These are phyloP conservation scores for Allium sativum DNA, from an alignment of 106 monocot genomes.

Conservation along the genomic window DNA sequence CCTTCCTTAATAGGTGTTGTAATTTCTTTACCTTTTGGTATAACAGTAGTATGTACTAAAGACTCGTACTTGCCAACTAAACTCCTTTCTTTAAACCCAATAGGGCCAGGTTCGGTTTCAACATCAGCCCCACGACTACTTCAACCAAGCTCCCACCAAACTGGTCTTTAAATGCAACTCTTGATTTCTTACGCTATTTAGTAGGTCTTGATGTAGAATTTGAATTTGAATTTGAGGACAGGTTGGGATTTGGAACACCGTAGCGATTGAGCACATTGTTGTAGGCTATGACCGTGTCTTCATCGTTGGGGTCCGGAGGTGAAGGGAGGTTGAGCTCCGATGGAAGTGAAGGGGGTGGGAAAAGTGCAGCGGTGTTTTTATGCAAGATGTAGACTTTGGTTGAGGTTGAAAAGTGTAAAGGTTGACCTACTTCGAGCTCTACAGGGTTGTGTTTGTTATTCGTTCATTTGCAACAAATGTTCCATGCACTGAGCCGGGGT, in stretches of 20 bases:
- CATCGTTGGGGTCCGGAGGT: slow-evolving; percentile 85
- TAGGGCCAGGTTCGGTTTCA: slow-evolving; percentile 88
- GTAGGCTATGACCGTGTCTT: slow-evolving; percentile 84
- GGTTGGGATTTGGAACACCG: slow-evolving; percentile 43
- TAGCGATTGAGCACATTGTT: slow-evolving; percentile 93
- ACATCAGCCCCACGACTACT: slow-evolving; percentile 91
- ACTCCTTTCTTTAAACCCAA: slow-evolving; percentile 93
- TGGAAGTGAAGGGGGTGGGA: slow-evolving; percentile 38
- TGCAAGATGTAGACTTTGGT: slow-evolving; percentile 80
- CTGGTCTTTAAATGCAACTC: slow-evolving; percentile 85
- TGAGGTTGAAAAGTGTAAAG: slow-evolving; percentile 84
- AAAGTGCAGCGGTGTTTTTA: slow-evolving; percentile 67
- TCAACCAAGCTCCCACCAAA: slow-evolving; percentile 65
- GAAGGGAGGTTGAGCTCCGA: slow-evolving; percentile 60
- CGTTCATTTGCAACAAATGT: slow-evolving; percentile 97
- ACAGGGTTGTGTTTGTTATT: slow-evolving; percentile 66
- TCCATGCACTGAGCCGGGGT: slow-evolving; percentile 92
- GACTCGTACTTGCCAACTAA: slow-evolving; percentile 97
- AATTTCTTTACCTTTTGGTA: slow-evolving; percentile 92
- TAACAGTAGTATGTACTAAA: slow-evolving; percentile 75
- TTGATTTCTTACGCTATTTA: slow-evolving; percentile 46
- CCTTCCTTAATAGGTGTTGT: slow-evolving; percentile 26
- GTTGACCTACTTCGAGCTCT: slow-evolving; percentile 92
- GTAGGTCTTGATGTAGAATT: slow-evolving; percentile 26
- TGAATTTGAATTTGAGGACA: slow-evolving; percentile 28